phyloP scores from a whole-genome alignment of 306 rosid species.

The Benincasa hispida region DNA sequence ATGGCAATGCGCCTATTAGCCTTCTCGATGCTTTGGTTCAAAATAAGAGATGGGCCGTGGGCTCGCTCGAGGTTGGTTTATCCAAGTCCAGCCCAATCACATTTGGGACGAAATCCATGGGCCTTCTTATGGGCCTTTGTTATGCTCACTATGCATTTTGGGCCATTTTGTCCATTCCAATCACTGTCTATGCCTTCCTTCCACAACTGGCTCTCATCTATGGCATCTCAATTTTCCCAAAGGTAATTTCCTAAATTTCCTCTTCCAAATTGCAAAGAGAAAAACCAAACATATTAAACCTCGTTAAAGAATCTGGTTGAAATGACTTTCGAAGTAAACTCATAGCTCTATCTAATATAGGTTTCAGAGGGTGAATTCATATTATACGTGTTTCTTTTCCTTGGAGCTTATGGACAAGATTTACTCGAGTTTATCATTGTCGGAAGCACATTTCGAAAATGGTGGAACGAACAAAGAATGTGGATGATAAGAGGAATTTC shows the following conservation, averaged over 20 bases:
- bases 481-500: conserved; percentile 18
- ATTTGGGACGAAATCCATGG: conserved; percentile 4
- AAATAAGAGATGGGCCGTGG: conserved; percentile 18
- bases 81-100: conserved; percentile 18
- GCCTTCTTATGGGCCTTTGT: conserved; percentile 17
- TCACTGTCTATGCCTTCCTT: conserved; percentile 16
- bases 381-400: neutral
- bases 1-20: conserved; percentile 20
- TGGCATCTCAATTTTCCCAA: conserved; percentile 26
- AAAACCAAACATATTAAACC: no score
- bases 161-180: conserved; percentile 19
- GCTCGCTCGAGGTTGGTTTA: conserved; percentile 15
- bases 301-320: no score
- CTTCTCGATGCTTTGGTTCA: conserved; percentile 14
- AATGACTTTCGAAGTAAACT: no score
- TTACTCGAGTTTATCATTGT: neutral
- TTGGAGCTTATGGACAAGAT: neutral
- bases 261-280: no score
- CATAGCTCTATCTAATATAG: no score
- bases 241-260: no score
- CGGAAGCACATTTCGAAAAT: conserved; percentile 12
- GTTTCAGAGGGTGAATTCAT: no score
- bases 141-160: conserved; percentile 13
- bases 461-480: conserved; percentile 38
- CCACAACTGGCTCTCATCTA: conserved; percentile 24